A percentile compares a stretch with the other conserved stretches of the same genome.
Conservation (phyloP, 805 yeast species). For the Lipomyces oligophaga region DNA sequence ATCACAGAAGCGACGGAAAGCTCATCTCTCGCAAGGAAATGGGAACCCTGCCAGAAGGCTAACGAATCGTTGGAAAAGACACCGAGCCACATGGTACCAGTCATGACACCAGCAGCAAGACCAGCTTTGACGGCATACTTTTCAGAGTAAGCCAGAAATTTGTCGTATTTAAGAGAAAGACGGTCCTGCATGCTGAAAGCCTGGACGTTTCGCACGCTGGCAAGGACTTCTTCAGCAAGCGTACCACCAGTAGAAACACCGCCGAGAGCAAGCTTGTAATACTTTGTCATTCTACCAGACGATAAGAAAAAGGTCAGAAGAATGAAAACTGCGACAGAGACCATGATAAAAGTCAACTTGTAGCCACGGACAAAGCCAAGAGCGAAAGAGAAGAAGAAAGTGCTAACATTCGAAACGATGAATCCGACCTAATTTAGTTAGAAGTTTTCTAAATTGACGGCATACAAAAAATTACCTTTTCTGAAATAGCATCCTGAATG, state of each 20-base stretch:
- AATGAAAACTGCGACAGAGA: constrained; percentile 38
- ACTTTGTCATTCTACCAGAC: constrained; percentile 34
- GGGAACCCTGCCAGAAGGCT: constrained; percentile 45
- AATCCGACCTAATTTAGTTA: constrained; percentile 31
- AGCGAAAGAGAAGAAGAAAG: constrained; percentile 41
- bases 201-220: constrained; percentile 42
- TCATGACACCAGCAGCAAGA: constrained; percentile 34
- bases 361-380: constrained; percentile 40
- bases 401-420: constrained; percentile 40
- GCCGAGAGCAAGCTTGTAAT: constrained; percentile 23
- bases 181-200: constrained; percentile 44
- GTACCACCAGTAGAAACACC: constrained; percentile 32
- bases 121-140: constrained; percentile 29
- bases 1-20: constrained; percentile 39
- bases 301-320: constrained; percentile 34
- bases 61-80: constrained; percentile 41
- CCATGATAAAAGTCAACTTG: constrained; percentile 39
- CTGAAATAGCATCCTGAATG: constrained; percentile 44
- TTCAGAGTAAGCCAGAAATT: constrained; percentile 32
- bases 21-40: constrained; percentile 40
- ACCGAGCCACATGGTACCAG: constrained; percentile 41
- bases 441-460: too few species aligned
- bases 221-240: constrained; percentile 42
- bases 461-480: constrained; percentile 39
- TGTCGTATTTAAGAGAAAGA: constrained; percentile 37